These are phyloP conservation scores for Peronospora tabacina DNA, from an alignment of 352 stramenopile genomes.

Conservation along the genomic window DNA sequence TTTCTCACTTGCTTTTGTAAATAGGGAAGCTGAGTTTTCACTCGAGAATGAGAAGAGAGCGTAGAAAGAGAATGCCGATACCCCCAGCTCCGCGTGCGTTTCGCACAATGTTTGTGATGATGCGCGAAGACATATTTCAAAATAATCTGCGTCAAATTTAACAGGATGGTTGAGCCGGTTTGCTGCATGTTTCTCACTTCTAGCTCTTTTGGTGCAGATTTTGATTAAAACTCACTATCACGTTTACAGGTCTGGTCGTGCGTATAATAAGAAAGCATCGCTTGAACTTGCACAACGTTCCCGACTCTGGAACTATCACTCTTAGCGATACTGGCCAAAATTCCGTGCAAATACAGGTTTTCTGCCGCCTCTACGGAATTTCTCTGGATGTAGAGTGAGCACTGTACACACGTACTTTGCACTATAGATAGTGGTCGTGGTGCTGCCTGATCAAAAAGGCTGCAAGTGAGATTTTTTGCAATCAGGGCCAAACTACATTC, in stretches of 20 bases:
- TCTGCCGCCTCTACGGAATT: too few species aligned
- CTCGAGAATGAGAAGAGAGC: constrained; percentile 19
- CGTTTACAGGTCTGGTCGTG: background rate
- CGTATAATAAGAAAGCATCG: background rate
- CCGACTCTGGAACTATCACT: too few species aligned
- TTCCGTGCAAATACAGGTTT: too few species aligned
- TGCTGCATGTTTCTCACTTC: background rate
- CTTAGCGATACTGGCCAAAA: too few species aligned
- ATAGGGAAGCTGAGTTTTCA: constrained; percentile 45
- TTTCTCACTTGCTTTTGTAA: constrained; percentile 15
- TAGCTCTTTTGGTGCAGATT: too few species aligned
- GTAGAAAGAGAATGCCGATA: constrained; percentile 26
- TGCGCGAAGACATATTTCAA: background rate
- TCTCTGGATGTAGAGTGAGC: too few species aligned
- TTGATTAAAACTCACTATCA: background rate
- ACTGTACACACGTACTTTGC: too few species aligned
- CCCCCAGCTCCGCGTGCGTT: constrained; percentile 1
- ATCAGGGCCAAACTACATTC: too few species aligned
- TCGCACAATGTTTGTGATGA: background rate
- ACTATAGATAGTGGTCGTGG: too few species aligned
- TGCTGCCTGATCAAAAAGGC: too few species aligned
- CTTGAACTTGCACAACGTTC: background rate
- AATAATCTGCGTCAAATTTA: constrained; percentile 3
- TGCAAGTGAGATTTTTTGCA: too few species aligned
- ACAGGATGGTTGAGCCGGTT: constrained; percentile 8